phyloP scores from a whole-genome alignment of 495 filamentous ascomycete genomes.

The Penicillium lividum region DNA sequence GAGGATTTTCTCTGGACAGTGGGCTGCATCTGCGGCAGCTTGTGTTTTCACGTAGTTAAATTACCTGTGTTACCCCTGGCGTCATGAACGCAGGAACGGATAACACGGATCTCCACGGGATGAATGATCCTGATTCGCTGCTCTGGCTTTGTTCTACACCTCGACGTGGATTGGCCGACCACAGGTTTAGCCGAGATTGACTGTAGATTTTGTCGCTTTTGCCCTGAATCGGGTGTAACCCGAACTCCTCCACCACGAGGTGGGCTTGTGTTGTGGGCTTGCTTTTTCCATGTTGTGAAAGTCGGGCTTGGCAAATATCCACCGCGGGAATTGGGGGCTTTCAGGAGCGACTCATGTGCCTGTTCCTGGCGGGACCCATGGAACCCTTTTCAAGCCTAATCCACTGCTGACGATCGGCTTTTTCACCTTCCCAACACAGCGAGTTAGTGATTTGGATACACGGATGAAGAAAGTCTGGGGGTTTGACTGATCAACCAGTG shows the following conservation, averaged over 20 bases:
- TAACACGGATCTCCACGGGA: slow-evolving; percentile 16
- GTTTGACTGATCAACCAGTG: slow-evolving; percentile 9
- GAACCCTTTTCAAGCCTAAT: slow-evolving; percentile 6
- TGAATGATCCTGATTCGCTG: slow-evolving; percentile 14
- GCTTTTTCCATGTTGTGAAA: background rate
- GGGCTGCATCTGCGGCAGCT: background rate
- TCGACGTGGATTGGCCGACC: slow-evolving; percentile 17
- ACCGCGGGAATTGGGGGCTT: background rate
- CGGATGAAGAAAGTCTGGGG: slow-evolving; percentile 7
- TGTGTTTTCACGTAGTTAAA: background rate
- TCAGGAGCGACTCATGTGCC: slow-evolving; percentile 10
- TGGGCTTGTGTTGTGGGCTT: no score
- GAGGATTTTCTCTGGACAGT: slow-evolving; percentile 1
- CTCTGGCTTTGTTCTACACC: background rate
- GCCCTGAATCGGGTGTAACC: slow-evolving; percentile 9
- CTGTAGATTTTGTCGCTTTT: background rate
- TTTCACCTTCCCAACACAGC: slow-evolving; percentile 12
- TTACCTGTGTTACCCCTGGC: slow-evolving; percentile 21
- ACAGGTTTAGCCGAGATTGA: slow-evolving; percentile 19
- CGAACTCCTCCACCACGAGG: slow-evolving; percentile 13
- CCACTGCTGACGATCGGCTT: slow-evolving; percentile 12
- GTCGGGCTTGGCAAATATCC: slow-evolving; percentile 2
- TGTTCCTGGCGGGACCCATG: slow-evolving; percentile 25
- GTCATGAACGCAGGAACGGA: slow-evolving; percentile 27
- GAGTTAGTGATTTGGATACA: background rate